These are phyloP conservation scores for Madurella fahalii DNA, from an alignment of 2,329 filamentous ascomycete species.

Conservation along the genomic window DNA sequence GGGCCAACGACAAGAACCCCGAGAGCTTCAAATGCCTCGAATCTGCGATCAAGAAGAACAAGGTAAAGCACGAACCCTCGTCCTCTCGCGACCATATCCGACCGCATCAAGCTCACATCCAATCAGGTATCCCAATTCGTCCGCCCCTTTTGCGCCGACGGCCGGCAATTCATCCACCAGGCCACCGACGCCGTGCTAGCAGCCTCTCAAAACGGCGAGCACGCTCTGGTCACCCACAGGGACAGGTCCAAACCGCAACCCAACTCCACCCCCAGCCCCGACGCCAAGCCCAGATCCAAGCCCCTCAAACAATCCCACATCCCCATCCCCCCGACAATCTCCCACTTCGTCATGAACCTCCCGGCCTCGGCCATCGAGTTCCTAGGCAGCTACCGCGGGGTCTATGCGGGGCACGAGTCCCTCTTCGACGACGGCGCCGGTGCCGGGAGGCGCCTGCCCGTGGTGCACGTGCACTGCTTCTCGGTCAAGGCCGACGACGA, in stretches of 20 bases:
- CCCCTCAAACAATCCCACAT: constrained; percentile 28
- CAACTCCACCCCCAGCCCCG: no score
- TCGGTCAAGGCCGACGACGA: constrained; percentile 76
- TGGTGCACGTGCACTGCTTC: constrained; percentile 95
- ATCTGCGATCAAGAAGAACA: constrained; percentile 71
- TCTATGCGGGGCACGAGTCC: constrained; percentile 68
- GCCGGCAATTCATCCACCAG: constrained; percentile 70
- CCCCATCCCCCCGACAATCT: constrained; percentile 67
- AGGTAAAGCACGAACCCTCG: constrained; percentile 47
- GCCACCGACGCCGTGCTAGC: constrained; percentile 59
- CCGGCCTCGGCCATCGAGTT: constrained; percentile 87
- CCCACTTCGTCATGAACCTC: constrained; percentile 98
- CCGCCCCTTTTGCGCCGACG: constrained; percentile 75
- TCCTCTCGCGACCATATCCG: background rate
- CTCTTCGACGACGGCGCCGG: constrained; percentile 60
- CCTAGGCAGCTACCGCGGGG: constrained; percentile 67
- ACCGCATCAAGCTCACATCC: constrained; percentile 11
- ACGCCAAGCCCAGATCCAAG: constrained; percentile 17
- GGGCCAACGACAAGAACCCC: constrained; percentile 96
- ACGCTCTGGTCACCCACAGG: constrained; percentile 50
- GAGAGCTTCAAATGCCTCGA: constrained; percentile 73
- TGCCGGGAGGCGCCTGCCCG: constrained; percentile 56
- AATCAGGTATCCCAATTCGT: constrained; percentile 63
- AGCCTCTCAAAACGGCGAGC: constrained; percentile 48
- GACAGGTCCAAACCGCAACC: constrained; percentile 27